Evolutionary conservation across 1,284 basidiomycete species (phyloP), one percentile per base, ranked within the genome.

Genomic region (Leccinum solheimii): DNA sequence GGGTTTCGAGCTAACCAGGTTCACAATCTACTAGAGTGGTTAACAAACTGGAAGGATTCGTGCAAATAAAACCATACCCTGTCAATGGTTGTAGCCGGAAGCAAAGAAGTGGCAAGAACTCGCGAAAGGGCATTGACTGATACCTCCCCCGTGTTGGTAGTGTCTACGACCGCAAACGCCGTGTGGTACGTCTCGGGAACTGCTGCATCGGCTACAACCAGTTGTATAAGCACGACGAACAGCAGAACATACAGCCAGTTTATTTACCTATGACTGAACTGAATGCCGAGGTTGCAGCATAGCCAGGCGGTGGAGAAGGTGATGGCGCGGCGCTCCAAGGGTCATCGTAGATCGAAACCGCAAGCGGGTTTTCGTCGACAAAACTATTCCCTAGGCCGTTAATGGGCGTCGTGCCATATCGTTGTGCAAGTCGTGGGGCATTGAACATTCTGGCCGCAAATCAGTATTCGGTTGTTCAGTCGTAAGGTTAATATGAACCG

Each of bases 261-360:
- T 68, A 88, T 89, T 87, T 71, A 88, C 90, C 88, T 72, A 92
- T 88, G 13, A 91, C 87, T 55, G 87, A 83, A 67, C 81, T 83
- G 72, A 91, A 87, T 30, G 83, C 77, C 48, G 86, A 81, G 40
- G 82, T 71, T 55, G 79, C 69, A 38, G 77, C 72, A 58, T 80
- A 79, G 58, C 75, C 69, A 30, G 87, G 81, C 19, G 90, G 88
- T 23, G 87, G 84, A 30, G 88, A 84, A 21, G 92, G 92, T 62
- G 86, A 89, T 2, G 92, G 92, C 8, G 85, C 82, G 61, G 90
- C 81, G 69, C 89, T 92, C 94, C 94, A 96, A 19, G 94, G 94
- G 77, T 96, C 94, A 66, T 85, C 92, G 72, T 92, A 92, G 11
- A 86, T 85, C 4, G 91, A 92, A 67, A 77, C 81, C 6, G 88